phyloP scores from a whole-genome alignment of 2,329 filamentous ascomycete genomes.

The Colletotrichum sp. region DNA sequence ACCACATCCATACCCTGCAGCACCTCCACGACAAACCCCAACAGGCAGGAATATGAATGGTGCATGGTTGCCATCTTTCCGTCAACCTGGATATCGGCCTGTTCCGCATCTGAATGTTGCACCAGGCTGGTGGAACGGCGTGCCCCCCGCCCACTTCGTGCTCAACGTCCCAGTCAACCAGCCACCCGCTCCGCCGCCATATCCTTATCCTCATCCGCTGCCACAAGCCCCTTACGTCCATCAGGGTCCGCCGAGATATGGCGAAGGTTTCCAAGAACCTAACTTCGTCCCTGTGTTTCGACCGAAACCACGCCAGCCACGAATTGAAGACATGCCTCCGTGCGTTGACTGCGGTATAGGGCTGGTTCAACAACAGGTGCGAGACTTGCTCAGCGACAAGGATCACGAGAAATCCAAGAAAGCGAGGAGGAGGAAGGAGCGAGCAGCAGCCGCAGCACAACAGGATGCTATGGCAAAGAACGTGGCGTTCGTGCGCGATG shows the following conservation, averaged over 20 bases:
- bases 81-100: not conserved
- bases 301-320: not conserved
- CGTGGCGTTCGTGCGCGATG: rapidly evolving
- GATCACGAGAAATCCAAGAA: rapidly evolving
- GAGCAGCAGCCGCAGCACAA: not conserved
- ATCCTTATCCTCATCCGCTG: not conserved
- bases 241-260: not conserved
- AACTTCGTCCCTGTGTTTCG: not conserved
- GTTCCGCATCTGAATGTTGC: not conserved
- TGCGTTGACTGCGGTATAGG: not conserved
- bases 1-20: not conserved
- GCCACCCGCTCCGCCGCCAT: not conserved
- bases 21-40: not conserved
- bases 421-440: not conserved
- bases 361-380: not conserved
- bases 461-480: not conserved
- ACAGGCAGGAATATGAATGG: not conserved
- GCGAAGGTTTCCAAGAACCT: not conserved
- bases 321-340: not conserved
- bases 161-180: not conserved
- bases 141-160: not conserved
- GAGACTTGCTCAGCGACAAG: not conserved
- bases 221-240: not conserved
- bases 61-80: not conserved
- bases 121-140: not conserved